phyloP scores from a whole-genome alignment of 208 protist species.

The Crithidia thermophila region DNA sequence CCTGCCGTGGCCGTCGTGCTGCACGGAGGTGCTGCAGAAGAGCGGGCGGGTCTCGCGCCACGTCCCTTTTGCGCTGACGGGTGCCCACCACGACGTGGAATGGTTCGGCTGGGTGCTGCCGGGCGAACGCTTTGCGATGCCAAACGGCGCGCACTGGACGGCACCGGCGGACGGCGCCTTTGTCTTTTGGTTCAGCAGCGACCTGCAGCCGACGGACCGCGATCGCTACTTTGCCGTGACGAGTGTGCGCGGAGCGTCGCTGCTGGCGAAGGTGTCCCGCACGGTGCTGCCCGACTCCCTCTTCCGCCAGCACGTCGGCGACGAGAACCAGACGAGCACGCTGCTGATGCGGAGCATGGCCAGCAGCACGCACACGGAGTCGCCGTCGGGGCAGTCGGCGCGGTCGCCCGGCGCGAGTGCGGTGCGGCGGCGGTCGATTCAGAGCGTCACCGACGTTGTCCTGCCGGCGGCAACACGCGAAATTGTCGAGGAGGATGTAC shows the following conservation, averaged over 20 bases:
- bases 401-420: not conserved
- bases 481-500: conserved; percentile 27
- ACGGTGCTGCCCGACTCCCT: conserved; percentile 56
- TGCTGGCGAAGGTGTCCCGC: conserved; percentile 43
- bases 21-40: conserved; percentile 60
- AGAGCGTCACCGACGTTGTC: conserved; percentile 20
- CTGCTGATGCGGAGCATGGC: conserved; percentile 10
- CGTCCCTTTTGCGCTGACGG: conserved; percentile 64
- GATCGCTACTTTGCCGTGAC: conserved; percentile 85
- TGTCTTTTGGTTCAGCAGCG: conserved; percentile 79
- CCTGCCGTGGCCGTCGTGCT: conserved; percentile 74
- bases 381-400: not conserved
- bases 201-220: conserved; percentile 57
- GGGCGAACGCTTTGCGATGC: conserved; percentile 59
- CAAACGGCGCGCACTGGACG: conserved; percentile 52
- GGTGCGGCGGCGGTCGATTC: conserved; percentile 29
- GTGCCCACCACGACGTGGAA: conserved; percentile 35
- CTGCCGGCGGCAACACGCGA: conserved; percentile 26
- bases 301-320: conserved; percentile 46
- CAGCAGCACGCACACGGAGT: conserved; percentile 5
- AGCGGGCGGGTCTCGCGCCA: conserved; percentile 47
- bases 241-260: conserved; percentile 47
- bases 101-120: conserved; percentile 84
- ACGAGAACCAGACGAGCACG: conserved; percentile 16
- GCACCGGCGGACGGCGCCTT: conserved; percentile 65